phyloP scores from a whole-genome alignment of 805 yeast species.

The Tetrapisispora iriomotensis region DNA sequence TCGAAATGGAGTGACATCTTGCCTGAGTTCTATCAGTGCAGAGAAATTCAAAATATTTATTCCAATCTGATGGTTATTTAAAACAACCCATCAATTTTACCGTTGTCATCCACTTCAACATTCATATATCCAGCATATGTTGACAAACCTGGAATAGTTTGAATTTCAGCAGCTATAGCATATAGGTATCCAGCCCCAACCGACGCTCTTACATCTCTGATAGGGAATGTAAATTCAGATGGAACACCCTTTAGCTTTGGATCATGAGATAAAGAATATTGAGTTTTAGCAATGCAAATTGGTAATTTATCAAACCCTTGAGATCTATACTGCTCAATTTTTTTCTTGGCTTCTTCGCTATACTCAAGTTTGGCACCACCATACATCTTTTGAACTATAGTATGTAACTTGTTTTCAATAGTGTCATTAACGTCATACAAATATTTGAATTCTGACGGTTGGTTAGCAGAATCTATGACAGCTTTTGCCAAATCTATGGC shows the following conservation, averaged over 20 bases:
- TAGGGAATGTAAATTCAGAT: constrained; percentile 85
- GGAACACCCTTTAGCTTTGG: constrained; percentile 92
- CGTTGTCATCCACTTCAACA: constrained; percentile 82
- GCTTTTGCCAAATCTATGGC: constrained; percentile 77
- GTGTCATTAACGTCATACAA: constrained; percentile 62
- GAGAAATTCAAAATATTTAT: not conserved
- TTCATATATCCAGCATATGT: constrained; percentile 96
- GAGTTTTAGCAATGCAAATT: constrained; percentile 95
- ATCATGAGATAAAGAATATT: constrained; percentile 91
- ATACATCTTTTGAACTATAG: constrained; percentile 82
- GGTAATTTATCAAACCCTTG: constrained; percentile 91
- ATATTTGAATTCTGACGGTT: constrained; percentile 43
- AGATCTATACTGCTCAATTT: constrained; percentile 67
- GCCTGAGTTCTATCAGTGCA: too few relatives aligned
- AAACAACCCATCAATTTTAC: constrained; percentile 89
- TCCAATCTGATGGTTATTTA: constrained; percentile 24
- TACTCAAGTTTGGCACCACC: constrained; percentile 84
- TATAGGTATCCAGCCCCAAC: constrained; percentile 96
- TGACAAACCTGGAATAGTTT: constrained; percentile 95
- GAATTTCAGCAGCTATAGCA: constrained; percentile 93
- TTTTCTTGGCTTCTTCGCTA: constrained; percentile 67
- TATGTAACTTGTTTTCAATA: constrained; percentile 69
- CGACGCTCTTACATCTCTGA: constrained; percentile 86
- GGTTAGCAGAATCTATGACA: constrained; percentile 59
- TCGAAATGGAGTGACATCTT: too few relatives aligned